Evolutionary conservation across 495 filamentous ascomycete species (phyloP).

Genomic region (Neurospora sublineolata): DNA sequence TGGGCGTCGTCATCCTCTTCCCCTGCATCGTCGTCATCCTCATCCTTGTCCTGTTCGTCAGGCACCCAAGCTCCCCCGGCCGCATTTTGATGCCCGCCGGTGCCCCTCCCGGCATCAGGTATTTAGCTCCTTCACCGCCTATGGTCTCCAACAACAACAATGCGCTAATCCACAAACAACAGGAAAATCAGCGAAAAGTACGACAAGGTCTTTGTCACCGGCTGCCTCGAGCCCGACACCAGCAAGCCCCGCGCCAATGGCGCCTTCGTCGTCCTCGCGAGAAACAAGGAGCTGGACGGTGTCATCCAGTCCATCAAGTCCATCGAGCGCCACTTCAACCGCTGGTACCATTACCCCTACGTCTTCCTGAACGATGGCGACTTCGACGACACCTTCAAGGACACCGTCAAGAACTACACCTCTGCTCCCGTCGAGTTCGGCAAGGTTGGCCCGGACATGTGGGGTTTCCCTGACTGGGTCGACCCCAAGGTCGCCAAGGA

Average conservation of each 20-base stretch:
- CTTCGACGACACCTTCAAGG: constrained; percentile 88
- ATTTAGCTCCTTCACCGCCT: constrained; percentile 8
- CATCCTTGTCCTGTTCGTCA: constrained; percentile 80
- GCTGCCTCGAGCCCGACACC: constrained; percentile 64
- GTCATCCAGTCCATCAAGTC: constrained; percentile 95
- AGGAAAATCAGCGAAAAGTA: constrained; percentile 96
- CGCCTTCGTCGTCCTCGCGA: constrained; percentile 87
- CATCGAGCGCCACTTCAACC: constrained; percentile 97
- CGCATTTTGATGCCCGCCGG: constrained; percentile 82
- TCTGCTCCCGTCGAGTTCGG: constrained; percentile 82
- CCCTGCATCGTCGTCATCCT: constrained; percentile 84
- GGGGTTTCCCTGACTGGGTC: constrained; percentile 96
- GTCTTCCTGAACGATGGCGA: constrained; percentile 98
- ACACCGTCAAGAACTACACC: constrained; percentile 80
- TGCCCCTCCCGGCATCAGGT: constrained; percentile 86
- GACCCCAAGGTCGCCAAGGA: constrained; percentile 89
- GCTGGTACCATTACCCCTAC: constrained; percentile 98
- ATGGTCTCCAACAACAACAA: not conserved
- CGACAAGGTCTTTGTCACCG: constrained; percentile 90
- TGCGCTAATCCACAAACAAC: not conserved
- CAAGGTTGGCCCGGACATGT: constrained; percentile 81
- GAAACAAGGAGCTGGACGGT: constrained; percentile 93
- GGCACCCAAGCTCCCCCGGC: constrained; percentile 73
- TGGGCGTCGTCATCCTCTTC: constrained; percentile 87
- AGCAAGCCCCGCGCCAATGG: constrained; percentile 69